Evolutionary conservation across 257 asterid species (phyloP).

Genomic region (Marsdenia floribunda): DNA sequence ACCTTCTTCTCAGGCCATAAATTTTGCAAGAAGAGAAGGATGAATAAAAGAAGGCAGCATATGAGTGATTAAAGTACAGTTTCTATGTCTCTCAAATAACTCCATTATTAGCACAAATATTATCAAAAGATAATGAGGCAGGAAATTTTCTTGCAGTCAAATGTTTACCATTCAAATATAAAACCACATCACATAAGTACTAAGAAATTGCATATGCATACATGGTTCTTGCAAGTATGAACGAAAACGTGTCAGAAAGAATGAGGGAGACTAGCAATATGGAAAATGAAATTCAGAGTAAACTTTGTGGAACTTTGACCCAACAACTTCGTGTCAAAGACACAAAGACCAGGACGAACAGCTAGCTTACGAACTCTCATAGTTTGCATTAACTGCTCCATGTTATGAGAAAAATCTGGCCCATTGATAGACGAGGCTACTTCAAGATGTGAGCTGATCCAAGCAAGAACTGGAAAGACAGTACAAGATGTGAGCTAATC

Average conservation of each 20-base stretch:
- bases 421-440: slow-evolving; percentile 63
- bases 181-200: slow-evolving; percentile 23
- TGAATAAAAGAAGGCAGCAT: background rate
- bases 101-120: background rate
- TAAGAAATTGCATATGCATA: slow-evolving; percentile 61
- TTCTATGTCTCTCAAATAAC: background rate
- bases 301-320: background rate
- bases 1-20: background rate
- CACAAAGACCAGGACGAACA: slow-evolving; percentile 41
- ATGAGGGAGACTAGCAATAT: background rate
- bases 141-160: slow-evolving; percentile 8
- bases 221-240: slow-evolving; percentile 53
- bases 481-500: background rate
- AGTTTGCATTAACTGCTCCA: slow-evolving; percentile 44
- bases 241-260: slow-evolving; percentile 11
- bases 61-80: background rate
- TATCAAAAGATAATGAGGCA: background rate
- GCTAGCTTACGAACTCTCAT: slow-evolving; percentile 60
- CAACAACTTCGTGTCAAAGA: background rate
- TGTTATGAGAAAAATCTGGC: slow-evolving; percentile 32
- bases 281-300: background rate
- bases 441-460: slow-evolving; percentile 85
- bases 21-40: background rate
- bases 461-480: slow-evolving; percentile 68
- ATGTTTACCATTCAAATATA: slow-evolving; percentile 39